Conservation (phyloP, 169 alveolate species). For the Eimeria falciformis region DNA sequence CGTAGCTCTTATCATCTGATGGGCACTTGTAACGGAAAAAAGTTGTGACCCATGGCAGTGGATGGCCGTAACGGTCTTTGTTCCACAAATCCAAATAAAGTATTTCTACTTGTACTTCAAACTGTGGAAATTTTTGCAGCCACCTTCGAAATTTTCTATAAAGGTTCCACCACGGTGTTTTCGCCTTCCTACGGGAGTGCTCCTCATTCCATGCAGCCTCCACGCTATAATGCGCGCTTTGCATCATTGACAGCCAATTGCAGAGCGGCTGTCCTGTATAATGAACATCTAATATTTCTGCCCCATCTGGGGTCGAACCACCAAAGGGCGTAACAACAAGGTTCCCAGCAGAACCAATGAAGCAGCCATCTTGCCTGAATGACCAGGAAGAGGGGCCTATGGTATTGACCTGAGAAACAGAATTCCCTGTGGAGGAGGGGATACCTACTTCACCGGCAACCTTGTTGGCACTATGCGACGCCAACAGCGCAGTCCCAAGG, state of each 20-base stretch:
- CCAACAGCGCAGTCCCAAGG: no score
- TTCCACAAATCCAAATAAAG: constrained; percentile 48
- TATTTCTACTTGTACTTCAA: not conserved
- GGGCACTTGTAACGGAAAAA: constrained; percentile 43
- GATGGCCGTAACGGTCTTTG: constrained; percentile 67
- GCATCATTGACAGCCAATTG: constrained; percentile 43
- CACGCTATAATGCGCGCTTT: constrained; percentile 28
- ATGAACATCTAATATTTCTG: constrained; percentile 33
- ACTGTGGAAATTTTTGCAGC: constrained; percentile 28
- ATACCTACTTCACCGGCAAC: constrained; percentile 4
- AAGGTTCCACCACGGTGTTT: constrained; percentile 11
- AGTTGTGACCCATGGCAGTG: constrained; percentile 65
- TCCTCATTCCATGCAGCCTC: constrained; percentile 19
- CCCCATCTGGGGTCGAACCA: constrained; percentile 35
- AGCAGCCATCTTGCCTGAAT: constrained; percentile 33
- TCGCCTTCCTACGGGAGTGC: constrained; percentile 6
- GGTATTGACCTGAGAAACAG: not conserved
- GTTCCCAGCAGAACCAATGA: constrained; percentile 37
- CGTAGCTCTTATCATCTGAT: not conserved
- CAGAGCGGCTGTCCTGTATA: constrained; percentile 57
- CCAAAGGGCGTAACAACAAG: constrained; percentile 37
- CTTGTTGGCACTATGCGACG: no score
- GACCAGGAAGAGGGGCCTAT: constrained; percentile 15
- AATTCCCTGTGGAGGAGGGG: not conserved
- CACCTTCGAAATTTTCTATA: not conserved